A percentile compares a stretch with the other conserved stretches of the same genome.
Conservation (phyloP, 495 filamentous ascomycete species). For the Rhypophila decipiens region DNA sequence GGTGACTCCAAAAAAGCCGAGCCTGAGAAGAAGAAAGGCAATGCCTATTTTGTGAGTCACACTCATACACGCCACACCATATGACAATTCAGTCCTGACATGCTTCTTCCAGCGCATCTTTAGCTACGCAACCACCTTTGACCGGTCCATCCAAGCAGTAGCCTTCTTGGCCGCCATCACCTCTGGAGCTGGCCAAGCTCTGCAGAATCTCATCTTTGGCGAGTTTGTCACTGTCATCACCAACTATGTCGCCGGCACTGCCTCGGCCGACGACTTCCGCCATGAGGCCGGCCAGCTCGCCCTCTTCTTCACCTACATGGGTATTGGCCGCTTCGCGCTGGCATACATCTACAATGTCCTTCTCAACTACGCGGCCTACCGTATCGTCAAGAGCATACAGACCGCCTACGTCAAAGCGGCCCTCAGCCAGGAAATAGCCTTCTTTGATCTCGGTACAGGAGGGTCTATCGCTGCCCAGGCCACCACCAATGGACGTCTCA, state of each 20-base stretch:
- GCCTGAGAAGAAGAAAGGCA: too few species aligned
- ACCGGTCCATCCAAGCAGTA: slow-evolving; percentile 12
- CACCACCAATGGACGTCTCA: slow-evolving; percentile 79
- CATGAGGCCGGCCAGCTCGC: background rate
- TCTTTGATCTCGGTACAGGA: slow-evolving; percentile 85
- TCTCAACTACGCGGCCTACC: slow-evolving; percentile 92
- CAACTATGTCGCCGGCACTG: slow-evolving; percentile 7
- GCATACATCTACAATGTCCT: slow-evolving; percentile 77
- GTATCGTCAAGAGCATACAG: slow-evolving; percentile 76
- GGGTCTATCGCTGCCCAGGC: slow-evolving; percentile 91
- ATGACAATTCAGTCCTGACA: too few species aligned
- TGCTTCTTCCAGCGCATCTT: slow-evolving; percentile 25
- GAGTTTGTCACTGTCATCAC: slow-evolving; percentile 24
- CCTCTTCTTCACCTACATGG: slow-evolving; percentile 87
- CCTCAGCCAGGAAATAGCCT: slow-evolving; percentile 83
- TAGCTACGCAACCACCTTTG: slow-evolving; percentile 10
- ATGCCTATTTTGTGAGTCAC: too few species aligned
- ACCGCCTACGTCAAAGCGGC: slow-evolving; percentile 77
- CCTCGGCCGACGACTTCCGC: background rate
- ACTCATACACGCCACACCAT: too few species aligned
- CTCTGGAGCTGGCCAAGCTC: slow-evolving; percentile 26
- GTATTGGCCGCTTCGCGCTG: slow-evolving; percentile 73
- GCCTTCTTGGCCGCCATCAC: slow-evolving; percentile 15
- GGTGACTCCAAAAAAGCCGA: too few species aligned
- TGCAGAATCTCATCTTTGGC: slow-evolving; percentile 33